A percentile compares a stretch with the other conserved stretches of the same genome.
Conservation (phyloP, 2,329 filamentous ascomycete genomes). For the Fusarium sublunatum region DNA sequence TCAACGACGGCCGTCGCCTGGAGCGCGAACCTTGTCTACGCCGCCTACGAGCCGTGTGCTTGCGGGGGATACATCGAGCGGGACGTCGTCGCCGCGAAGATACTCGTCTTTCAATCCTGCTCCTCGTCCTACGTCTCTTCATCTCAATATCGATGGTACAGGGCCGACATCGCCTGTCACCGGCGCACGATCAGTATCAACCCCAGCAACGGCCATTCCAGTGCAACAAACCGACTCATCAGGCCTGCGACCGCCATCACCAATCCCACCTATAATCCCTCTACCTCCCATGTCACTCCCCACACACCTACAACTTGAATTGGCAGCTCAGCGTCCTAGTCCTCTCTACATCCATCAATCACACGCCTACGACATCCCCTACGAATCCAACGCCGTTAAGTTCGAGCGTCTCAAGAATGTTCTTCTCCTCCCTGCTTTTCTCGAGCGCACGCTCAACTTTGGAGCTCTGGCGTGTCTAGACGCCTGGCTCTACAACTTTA, state of each 20-base stretch:
- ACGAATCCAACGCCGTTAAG: constrained; percentile 92
- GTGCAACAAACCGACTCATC: constrained; percentile 38
- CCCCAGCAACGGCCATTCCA: constrained; percentile 45
- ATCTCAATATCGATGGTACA: constrained; percentile 54
- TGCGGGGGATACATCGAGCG: constrained; percentile 44
- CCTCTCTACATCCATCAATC: constrained; percentile 74
- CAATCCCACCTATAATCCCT: constrained; percentile 67
- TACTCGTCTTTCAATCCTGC: constrained; percentile 64
- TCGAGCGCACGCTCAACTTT: constrained; percentile 89
- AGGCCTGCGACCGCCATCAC: constrained; percentile 56
- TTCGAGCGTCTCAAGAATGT: constrained; percentile 93
- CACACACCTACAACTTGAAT: constrained; percentile 72
- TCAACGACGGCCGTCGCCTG: constrained; percentile 50
- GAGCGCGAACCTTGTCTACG: constrained; percentile 62
- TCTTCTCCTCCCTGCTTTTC: constrained; percentile 79
- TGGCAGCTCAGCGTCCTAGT: constrained; percentile 70
- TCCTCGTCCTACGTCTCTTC: constrained; percentile 57
- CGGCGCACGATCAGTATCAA: constrained; percentile 16
- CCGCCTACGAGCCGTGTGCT: constrained; percentile 60
- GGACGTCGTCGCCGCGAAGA: constrained; percentile 55
- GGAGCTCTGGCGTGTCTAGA: constrained; percentile 92
- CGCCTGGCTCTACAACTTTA: constrained; percentile 96
- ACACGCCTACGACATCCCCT: constrained; percentile 71
- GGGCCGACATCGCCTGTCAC: constrained; percentile 37
- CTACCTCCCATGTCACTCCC: constrained; percentile 75